Conservation (phyloP, 768 basidiomycete species). For the Tricholoma matsutake region DNA sequence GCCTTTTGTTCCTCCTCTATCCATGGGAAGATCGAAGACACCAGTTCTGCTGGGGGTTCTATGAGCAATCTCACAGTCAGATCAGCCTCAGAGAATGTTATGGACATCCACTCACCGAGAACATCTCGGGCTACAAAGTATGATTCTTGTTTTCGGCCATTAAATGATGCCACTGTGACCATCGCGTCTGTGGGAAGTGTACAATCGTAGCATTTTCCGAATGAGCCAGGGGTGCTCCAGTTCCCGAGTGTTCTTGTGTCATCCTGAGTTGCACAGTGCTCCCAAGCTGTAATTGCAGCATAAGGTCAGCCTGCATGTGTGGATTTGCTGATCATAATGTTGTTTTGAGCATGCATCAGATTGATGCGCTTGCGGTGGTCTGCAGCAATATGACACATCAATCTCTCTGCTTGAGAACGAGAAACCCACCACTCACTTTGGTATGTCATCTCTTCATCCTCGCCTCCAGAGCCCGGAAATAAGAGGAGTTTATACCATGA, state of each 20-base stretch:
- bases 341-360: conserved; percentile 19
- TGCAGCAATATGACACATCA: conserved; percentile 5
- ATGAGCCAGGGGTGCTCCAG: conserved; percentile 25
- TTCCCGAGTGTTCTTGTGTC: conserved; percentile 30
- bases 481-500: conserved; percentile 28
- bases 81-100: background rate
- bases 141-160: conserved; percentile 20
- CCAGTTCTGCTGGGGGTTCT: conserved; percentile 23
- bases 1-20: conserved; percentile 19
- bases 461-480: conserved; percentile 4
- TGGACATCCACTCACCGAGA: conserved; percentile 19
- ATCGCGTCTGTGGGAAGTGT: conserved; percentile 26
- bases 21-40: conserved; percentile 23
- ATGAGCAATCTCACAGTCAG: background rate
- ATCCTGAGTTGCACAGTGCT: conserved; percentile 23
- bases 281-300: conserved; percentile 25
- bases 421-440: conserved; percentile 22
- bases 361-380: conserved; percentile 27
- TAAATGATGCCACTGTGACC: conserved; percentile 30
- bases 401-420: background rate
- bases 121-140: conserved; percentile 21
- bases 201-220: conserved; percentile 25
- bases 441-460: conserved; percentile 22
- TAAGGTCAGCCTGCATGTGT: conserved; percentile 25
- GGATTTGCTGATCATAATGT: conserved; percentile 8